A percentile compares a stretch with the other conserved stretches of the same genome.
Conservation (phyloP, 2,329 filamentous ascomycete species). For the Phymatotrichopsis omnivora region DNA sequence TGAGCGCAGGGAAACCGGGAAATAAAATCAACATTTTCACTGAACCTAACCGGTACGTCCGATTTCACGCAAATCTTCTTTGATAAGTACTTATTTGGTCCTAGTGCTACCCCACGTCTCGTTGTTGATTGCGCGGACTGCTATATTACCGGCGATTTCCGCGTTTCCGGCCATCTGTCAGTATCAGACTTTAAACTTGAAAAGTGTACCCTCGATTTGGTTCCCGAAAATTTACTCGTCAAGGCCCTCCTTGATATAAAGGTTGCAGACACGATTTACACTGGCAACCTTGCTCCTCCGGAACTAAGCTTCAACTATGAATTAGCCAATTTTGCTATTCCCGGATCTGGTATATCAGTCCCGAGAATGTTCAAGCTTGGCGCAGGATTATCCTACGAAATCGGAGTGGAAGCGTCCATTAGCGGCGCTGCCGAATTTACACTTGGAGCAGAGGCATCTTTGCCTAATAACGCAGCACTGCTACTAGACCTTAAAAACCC, state of each 20-base stretch:
- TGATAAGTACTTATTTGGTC: conserved; percentile 3
- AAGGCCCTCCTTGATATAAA: conserved; percentile 14
- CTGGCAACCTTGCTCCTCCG: neutral
- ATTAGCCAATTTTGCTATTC: conserved; percentile 27
- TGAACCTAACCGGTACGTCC: conserved; percentile 18
- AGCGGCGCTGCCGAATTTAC: conserved; percentile 28
- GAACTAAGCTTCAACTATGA: conserved; percentile 9
- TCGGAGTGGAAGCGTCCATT: conserved; percentile 26
- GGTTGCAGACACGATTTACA: neutral
- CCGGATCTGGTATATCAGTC: conserved; percentile 30
- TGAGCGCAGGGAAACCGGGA: conserved; percentile 26
- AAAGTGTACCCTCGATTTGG: conserved; percentile 24
- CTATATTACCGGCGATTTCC: conserved; percentile 30
- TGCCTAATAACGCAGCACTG: conserved; percentile 31
- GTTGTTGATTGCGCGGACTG: conserved; percentile 31
- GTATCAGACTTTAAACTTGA: conserved; percentile 25
- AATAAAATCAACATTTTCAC: conserved; percentile 27
- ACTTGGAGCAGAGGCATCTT: conserved; percentile 27
- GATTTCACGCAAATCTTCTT: neutral
- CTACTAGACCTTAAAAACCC: conserved; percentile 28
- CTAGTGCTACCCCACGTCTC: conserved; percentile 12
- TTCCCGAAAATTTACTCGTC: conserved; percentile 26
- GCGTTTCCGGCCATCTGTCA: conserved; percentile 29
- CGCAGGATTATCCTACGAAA: conserved; percentile 28
- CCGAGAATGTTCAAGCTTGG: conserved; percentile 31